Evolutionary conservation across 2,329 filamentous ascomycete genomes (phyloP), one percentile per base, ranked within the genome.

Genomic region (Penicillium sp.): DNA sequence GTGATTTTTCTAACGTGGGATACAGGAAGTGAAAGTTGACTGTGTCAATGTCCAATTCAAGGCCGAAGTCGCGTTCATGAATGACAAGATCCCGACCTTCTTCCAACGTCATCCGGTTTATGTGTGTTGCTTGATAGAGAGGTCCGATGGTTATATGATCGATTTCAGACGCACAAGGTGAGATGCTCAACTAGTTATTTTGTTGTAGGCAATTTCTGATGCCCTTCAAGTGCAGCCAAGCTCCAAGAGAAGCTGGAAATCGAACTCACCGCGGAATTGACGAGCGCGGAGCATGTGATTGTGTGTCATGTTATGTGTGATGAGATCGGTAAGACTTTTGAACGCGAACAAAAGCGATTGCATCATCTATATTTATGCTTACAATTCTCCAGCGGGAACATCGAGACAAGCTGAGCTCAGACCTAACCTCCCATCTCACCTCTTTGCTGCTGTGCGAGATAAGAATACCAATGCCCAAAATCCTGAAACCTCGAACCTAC

Each of bases 281-380:
- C 73, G 1, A 77, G 77, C 5, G 71, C 78, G 0, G 81, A 84
- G 19, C 84, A 88, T 56, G 76, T 81, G 3, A 83, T 94, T 35
- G 81, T 81, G 25, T 90, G 86, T 59, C 85, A 87, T 69, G 80
- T 93, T 49, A 89, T 90, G 72, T 97, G 93, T 63, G 93, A 97
- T 75, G 88, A 91, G 43, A 89, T 97, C 66, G 90, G 84, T 84
- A 71, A 60, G 75, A 17, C 17, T 8, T 21, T n/a, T n/a, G n/a
- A n/a, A n/a, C n/a, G n/a, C n/a, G n/a, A n/a, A n/a, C 23, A 13
- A 35, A 9, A 15, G 12, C 13, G 17, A 51, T 27, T 25, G 2
- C 19, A 1, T 10, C 29, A 29, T 9, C 9, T 29, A 12, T 38
- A 38, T 49, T 0, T n/a, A 15, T 52, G 12, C 59, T 73, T 35